These are phyloP conservation scores for Lachnellula arida DNA, from an alignment of 2,329 filamentous ascomycete species.

Conservation along the genomic window DNA sequence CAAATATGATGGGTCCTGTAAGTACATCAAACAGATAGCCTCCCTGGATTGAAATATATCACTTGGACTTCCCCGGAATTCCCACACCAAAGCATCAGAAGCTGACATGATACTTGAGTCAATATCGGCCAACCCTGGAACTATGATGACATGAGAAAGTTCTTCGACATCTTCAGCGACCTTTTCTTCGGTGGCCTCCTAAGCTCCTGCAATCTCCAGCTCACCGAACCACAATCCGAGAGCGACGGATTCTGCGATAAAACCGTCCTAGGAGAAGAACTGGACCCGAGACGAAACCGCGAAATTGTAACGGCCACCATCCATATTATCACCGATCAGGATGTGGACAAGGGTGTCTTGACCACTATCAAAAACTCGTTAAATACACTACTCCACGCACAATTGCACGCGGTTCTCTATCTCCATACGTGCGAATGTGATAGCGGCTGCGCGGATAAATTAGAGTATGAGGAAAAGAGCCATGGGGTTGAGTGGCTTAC, in stretches of 20 bases:
- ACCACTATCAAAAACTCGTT: neutral
- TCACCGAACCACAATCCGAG: neutral
- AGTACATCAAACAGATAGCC: neutral
- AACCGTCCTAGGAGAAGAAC: neutral
- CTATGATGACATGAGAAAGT: neutral
- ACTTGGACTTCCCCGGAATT: neutral
- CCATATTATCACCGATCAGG: no score
- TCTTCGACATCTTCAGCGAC: neutral
- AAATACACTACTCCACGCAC: neutral
- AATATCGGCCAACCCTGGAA: neutral
- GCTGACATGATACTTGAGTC: neutral
- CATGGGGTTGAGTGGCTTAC: neutral
- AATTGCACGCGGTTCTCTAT: neutral
- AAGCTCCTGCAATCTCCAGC: neutral
- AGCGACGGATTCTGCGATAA: neutral
- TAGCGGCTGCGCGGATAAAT: neutral
- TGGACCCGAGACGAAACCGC: neutral
- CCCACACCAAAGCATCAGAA: neutral
- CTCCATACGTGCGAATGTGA: neutral
- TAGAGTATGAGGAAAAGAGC: neutral
- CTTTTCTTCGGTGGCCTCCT: neutral
- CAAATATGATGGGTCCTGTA: neutral
- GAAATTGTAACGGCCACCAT: neutral
- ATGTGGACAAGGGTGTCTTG: no score
- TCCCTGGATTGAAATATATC: no score